A percentile compares a stretch with the other conserved stretches of the same genome.
Conservation (phyloP, 2,329 filamentous ascomycete species). For the Trichoderma sp. region DNA sequence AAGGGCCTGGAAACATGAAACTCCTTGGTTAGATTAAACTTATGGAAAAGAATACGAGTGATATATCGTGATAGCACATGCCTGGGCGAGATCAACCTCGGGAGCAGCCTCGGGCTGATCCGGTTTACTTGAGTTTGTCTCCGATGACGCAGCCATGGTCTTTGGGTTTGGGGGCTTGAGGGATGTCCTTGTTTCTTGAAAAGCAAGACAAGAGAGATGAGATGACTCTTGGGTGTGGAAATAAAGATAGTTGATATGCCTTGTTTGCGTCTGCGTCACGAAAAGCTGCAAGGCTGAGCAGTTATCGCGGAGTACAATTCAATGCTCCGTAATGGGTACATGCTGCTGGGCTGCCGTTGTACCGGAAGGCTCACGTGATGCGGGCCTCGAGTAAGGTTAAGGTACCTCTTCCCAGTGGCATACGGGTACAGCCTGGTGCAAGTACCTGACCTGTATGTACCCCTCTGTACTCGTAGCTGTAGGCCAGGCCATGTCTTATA, state of each 20-base stretch:
- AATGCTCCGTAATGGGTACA: background rate
- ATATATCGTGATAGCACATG: background rate
- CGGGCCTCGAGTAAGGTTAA: background rate
- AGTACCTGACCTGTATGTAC: background rate
- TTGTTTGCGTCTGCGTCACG: background rate
- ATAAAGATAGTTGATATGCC: background rate
- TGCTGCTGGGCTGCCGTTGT: background rate
- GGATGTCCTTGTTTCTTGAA: background rate
- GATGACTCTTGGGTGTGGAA: background rate
- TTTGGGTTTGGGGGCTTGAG: background rate
- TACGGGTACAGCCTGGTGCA: background rate
- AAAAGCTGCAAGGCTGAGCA: background rate
- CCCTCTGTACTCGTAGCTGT: too few species aligned
- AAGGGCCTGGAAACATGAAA: background rate
- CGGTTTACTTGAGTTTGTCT: background rate
- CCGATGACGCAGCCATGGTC: conserved; percentile 12
- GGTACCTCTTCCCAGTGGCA: background rate
- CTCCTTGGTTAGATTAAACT: background rate
- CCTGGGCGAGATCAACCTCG: conserved; percentile 11
- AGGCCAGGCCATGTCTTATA: background rate
- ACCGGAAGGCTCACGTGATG: background rate
- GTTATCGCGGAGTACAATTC: background rate
- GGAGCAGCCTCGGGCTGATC: background rate
- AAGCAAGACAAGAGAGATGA: background rate
- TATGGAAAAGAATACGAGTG: background rate